Conservation (phyloP, 1,284 basidiomycete genomes). For the Chalciporus sp. region DNA sequence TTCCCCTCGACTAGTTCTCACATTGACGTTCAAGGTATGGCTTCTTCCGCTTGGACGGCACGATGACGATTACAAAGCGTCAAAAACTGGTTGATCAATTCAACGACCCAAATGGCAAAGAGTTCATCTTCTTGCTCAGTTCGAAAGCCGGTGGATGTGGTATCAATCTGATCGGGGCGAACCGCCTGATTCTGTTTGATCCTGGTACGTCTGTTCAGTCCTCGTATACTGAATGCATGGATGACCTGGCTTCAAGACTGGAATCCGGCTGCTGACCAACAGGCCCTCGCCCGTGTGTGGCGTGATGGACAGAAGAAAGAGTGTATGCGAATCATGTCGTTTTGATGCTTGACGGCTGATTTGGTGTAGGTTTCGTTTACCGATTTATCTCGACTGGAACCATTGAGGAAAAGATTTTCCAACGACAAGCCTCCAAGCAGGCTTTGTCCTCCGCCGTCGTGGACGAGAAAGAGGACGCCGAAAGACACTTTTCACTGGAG, state of each 20-base stretch:
- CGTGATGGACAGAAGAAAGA: constrained; percentile 99
- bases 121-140: constrained; percentile 95
- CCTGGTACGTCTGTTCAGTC: constrained; percentile 58
- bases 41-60: constrained; percentile 91
- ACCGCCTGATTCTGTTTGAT: constrained; percentile 94
- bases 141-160: constrained; percentile 98
- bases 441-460: constrained; percentile 97
- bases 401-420: constrained; percentile 99
- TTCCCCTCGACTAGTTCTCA: constrained; percentile 2
- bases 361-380: constrained; percentile 86
- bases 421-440: constrained; percentile 95
- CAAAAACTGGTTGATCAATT: constrained; percentile 98
- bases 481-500: constrained; percentile 94
- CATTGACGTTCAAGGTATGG: constrained; percentile 70
- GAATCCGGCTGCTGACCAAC: constrained; percentile 99
- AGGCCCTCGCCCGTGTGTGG: constrained; percentile 98
- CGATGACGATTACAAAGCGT: constrained; percentile 92
- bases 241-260: constrained; percentile 64
- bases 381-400: constrained; percentile 98
- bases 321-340: constrained; percentile 55
- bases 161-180: constrained; percentile 98
- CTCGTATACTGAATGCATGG: background rate
- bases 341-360: constrained; percentile 3
- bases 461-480: constrained; percentile 95
- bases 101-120: constrained; percentile 93